phyloP scores from a whole-genome alignment of 1,139 yeast species.

The Arxiozyma telluris region DNA sequence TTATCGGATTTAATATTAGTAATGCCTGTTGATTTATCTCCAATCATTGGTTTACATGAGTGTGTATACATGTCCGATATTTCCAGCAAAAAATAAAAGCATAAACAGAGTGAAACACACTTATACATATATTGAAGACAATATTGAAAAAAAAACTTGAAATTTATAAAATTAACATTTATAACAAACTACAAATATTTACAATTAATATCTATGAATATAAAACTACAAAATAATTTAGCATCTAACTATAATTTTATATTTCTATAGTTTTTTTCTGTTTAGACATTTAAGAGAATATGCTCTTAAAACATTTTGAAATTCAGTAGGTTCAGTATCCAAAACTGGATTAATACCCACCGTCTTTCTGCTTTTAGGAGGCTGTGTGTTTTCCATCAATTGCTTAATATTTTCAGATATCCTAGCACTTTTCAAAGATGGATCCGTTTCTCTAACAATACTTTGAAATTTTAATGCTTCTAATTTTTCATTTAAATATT shows the following conservation, averaged over 20 bases:
- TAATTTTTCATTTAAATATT: conserved; percentile 18
- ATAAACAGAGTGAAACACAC: not conserved
- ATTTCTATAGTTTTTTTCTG: not conserved
- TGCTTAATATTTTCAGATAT: conserved; percentile 8
- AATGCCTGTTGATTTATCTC: no score
- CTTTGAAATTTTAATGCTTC: conserved; percentile 16
- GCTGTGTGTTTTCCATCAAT: not conserved
- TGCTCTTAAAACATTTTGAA: conserved; percentile 32
- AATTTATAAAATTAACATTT: not conserved
- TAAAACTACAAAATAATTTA: no score
- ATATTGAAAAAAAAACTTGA: no score
- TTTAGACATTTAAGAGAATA: conserved; percentile 24
- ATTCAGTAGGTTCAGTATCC: conserved; percentile 6
- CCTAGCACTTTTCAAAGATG: conserved; percentile 5
- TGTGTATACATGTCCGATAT: no score
- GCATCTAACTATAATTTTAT: not conserved
- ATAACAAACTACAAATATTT: no score
- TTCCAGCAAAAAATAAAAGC: no score
- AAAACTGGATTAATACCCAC: not conserved
- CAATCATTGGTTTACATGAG: no score
- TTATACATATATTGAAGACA: not conserved
- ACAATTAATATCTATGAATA: not conserved
- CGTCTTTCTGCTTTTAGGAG: not conserved
- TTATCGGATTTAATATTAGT: no score
- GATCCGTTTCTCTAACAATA: conserved; percentile 8